Evolutionary conservation across 306 rosid genomes (phyloP).

Genomic region (Ammopiptanthus mongolicus): DNA sequence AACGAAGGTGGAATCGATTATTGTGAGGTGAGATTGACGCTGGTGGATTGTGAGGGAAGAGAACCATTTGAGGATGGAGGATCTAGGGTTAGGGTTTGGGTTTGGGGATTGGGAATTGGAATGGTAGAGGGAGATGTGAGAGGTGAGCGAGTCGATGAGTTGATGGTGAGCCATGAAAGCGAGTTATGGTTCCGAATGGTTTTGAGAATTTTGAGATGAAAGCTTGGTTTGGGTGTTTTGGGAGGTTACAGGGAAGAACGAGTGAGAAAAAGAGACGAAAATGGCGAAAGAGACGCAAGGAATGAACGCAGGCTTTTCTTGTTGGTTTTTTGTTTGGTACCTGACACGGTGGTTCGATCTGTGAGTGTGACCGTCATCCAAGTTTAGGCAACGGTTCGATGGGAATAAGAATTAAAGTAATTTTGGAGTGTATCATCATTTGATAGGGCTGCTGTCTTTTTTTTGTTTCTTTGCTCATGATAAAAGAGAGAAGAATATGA

Average conservation of each 20-base stretch:
- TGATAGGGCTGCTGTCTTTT: too few relatives aligned
- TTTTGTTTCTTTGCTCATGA: too few relatives aligned
- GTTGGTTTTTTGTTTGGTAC: background rate
- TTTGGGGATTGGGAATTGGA: slow-evolving; percentile 30
- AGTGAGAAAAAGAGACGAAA: background rate
- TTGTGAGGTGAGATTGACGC: slow-evolving; percentile 70
- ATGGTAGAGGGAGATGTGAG: slow-evolving; percentile 83
- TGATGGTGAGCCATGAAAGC: slow-evolving; percentile 53
- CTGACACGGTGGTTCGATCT: background rate
- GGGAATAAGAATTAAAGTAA: too few relatives aligned
- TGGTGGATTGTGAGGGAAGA: slow-evolving; percentile 61
- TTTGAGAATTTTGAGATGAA: background rate
- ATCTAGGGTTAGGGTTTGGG: slow-evolving; percentile 34
- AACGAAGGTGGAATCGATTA: slow-evolving; percentile 55
- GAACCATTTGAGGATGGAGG: slow-evolving; percentile 75
- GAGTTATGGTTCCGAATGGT: slow-evolving; percentile 5
- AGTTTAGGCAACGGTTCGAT: background rate
- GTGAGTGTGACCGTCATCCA: background rate
- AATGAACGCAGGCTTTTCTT: background rate
- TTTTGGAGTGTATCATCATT: too few relatives aligned
- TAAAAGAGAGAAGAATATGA: too few relatives aligned
- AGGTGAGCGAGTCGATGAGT: slow-evolving; percentile 78
- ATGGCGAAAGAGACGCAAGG: background rate
- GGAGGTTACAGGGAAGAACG: background rate
- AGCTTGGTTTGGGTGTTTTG: background rate